These are phyloP conservation scores for Achaetomiella virescens DNA, from an alignment of 495 filamentous ascomycete species.

Conservation along the genomic window DNA sequence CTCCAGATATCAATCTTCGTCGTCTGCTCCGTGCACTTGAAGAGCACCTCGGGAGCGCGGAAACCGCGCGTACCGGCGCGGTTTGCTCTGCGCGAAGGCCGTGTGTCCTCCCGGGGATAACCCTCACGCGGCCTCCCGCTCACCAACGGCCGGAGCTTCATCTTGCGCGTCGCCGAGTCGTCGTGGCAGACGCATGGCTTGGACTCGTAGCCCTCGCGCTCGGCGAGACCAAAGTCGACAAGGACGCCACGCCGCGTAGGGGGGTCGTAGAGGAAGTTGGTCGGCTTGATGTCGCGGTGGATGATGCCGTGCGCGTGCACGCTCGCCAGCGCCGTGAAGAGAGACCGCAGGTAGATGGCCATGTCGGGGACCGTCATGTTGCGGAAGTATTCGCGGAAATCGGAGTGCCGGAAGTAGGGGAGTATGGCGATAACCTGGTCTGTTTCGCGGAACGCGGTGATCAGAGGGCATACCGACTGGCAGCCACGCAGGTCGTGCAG, in stretches of 20 bases:
- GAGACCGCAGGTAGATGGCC: constrained; percentile 77
- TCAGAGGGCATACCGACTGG: constrained; percentile 81
- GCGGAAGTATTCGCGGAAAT: constrained; percentile 93
- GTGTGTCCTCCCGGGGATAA: constrained; percentile 78
- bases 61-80: constrained; percentile 95
- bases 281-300: constrained; percentile 98
- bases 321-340: constrained; percentile 76
- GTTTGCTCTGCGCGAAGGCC: constrained; percentile 85
- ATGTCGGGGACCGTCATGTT: constrained; percentile 80
- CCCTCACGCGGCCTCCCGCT: constrained; percentile 51
- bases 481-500: constrained; percentile 85
- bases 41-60: constrained; percentile 89
- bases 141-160: constrained; percentile 34
- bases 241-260: constrained; percentile 75
- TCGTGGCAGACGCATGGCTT: constrained; percentile 69
- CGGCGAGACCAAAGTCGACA: constrained; percentile 93
- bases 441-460: constrained; percentile 87
- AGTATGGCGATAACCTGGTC: constrained; percentile 95
- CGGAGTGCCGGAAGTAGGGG: constrained; percentile 89
- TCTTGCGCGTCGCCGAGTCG: constrained; percentile 30
- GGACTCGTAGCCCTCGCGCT: constrained; percentile 68
- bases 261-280: constrained; percentile 95
- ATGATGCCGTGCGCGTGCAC: constrained; percentile 81
- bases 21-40: constrained; percentile 97
- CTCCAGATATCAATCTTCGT: constrained; percentile 97